Base-by-base conservation (phyloP, 176 grass and related monocot species). In the Pontederia crassipes region DNA sequence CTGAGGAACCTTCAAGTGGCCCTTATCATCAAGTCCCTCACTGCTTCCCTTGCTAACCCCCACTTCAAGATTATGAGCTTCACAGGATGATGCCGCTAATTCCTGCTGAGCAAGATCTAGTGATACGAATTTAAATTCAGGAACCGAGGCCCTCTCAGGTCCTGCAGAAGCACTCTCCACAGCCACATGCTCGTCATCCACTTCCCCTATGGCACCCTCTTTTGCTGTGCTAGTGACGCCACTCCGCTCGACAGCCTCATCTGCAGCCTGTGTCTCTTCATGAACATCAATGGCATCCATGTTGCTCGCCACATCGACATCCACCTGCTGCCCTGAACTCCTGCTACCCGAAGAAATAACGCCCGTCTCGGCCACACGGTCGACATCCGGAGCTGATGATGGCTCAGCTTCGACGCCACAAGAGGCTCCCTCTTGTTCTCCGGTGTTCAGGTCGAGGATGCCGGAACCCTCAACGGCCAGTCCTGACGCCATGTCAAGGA, bases 321-420 rank as follows among this genome's bases (percentile, higher is more conserved):
- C 61, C n/a, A 4, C 27, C 12, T 11, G 12, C 28, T 4, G 27
- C 29, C 0, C 28, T 52, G 14, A 17, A 52, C 35, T 26, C 13
- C 8, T 7, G 24, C 0, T 9, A 17, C 28, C 65, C 12, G 45
- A 54, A 67, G 5, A 20, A 54, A 54, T 28, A 12, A 45, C 48
- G 14, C 32, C 66, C 32, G 8, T n/a, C 45, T n/a, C 12, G 17
- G 7, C 46, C 3, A 6, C 1, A 7, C 35, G 17, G 28, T 58
- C 68, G 20, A 35, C 11, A n/a, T 55, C 45, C 14, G 54, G 54
- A 70, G 57, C 68, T 11, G 68, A 70, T 14, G 55, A 45, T 16
- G 53, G 35, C 20, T 70, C 45, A 16, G 45, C 17, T 15, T 15
- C 45, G 20, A 46, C 1, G 17, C 40, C 54, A 17, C 35, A 28